Conservation (phyloP, 164 flowering plant species). For the Chimonanthus salicifolius region DNA sequence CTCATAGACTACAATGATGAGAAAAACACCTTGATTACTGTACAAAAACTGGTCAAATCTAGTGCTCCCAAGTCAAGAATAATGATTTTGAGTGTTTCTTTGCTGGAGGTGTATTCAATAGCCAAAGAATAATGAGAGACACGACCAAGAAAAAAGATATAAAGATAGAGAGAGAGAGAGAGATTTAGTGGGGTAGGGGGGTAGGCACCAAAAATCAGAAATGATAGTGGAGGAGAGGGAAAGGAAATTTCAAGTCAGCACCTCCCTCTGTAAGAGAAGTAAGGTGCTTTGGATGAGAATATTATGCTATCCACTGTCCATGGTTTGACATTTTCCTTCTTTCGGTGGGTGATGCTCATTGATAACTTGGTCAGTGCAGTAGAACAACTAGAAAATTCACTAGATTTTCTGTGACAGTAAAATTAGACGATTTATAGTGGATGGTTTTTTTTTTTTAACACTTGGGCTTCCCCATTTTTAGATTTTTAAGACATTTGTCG, state of each 20-base stretch:
- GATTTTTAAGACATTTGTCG: too few species aligned
- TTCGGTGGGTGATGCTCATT: neutral
- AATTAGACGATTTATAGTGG: too few species aligned
- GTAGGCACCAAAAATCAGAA: neutral
- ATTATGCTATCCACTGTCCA: neutral
- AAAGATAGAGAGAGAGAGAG: neutral
- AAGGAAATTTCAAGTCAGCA: neutral
- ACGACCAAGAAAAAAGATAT: too few species aligned
- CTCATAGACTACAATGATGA: neutral
- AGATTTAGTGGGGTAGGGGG: neutral
- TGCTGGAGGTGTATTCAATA: conserved; percentile 4
- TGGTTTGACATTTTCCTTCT: neutral
- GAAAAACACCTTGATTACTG: conserved; percentile 4
- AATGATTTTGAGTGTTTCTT: conserved; percentile 8
- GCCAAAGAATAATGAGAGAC: neutral
- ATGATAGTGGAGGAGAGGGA: neutral
- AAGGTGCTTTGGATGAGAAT: neutral
- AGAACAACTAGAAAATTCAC: too few species aligned
- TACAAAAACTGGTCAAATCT: conserved; percentile 2
- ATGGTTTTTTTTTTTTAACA: too few species aligned
- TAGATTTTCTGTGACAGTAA: too few species aligned
- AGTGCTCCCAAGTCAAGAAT: conserved; percentile 1
- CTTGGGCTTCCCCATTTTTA: too few species aligned
- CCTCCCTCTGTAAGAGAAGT: neutral
- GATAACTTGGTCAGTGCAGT: too few species aligned